Evolutionary conservation across 106 monocot genomes (phyloP).

Genomic region (Dendrobium nobile): DNA sequence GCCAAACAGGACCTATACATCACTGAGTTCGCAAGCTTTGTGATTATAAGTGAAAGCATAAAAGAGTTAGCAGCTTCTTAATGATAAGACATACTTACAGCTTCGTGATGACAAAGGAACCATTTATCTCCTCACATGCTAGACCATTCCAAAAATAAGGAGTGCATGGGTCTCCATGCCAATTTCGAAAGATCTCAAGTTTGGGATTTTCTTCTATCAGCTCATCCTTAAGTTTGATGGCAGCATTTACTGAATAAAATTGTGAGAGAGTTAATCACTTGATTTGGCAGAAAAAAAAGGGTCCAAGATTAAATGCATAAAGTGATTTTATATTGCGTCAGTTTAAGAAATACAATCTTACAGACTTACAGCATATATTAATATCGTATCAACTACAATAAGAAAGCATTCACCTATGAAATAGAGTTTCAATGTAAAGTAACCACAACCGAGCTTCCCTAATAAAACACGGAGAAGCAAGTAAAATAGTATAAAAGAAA

Average conservation of each 20-base stretch:
- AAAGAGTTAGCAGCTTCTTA: not conserved
- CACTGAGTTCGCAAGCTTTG: not conserved
- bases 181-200: conserved; percentile 20
- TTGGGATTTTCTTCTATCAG: conserved; percentile 18
- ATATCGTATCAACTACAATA: not conserved
- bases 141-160: conserved; percentile 31
- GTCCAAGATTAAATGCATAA: not conserved
- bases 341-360: not conserved
- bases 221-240: conserved; percentile 20
- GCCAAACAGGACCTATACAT: not conserved
- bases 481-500: not conserved
- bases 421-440: not conserved
- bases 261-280: not conserved
- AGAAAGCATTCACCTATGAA: not conserved
- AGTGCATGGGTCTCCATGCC: conserved; percentile 36
- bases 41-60: not conserved
- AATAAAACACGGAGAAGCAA: not conserved
- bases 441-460: not conserved
- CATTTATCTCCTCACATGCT: conserved; percentile 21
- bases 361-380: not conserved
- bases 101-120: conserved; percentile 17
- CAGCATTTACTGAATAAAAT: conserved; percentile 23
- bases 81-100: conserved; percentile 26
- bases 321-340: not conserved
- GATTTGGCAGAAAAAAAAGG: not conserved